Evolutionary conservation across 2,329 filamentous ascomycete genomes (phyloP).

Genomic region (Trichophyton verrucosum): DNA sequence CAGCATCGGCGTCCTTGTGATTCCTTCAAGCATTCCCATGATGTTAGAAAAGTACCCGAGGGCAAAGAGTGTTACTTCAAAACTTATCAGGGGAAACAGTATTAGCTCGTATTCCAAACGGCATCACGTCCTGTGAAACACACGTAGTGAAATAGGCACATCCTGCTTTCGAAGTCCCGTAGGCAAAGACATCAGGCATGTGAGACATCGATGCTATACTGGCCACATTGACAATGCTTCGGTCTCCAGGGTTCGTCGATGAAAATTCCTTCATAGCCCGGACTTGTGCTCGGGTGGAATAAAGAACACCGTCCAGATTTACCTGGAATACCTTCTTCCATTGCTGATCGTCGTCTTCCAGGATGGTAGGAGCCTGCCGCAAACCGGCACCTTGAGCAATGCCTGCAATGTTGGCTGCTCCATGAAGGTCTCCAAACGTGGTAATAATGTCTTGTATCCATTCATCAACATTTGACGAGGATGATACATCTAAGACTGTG

Average conservation of each 20-base stretch:
- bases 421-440: not conserved
- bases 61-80: no score
- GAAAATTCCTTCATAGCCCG: not conserved
- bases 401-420: not conserved
- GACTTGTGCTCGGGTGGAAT: not conserved
- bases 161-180: not conserved
- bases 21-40: not conserved
- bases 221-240: constrained; percentile 1
- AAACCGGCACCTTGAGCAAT: not conserved
- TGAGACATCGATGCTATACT: not conserved
- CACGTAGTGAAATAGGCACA: not conserved
- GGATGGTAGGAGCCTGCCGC: not conserved
- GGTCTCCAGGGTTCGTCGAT: not conserved
- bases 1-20: not conserved
- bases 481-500: not conserved
- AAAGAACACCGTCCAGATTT: not conserved
- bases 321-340: not conserved
- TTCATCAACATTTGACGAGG: not conserved
- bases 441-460: not conserved
- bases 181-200: constrained; percentile 1
- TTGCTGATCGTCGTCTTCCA: not conserved
- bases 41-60: not conserved
- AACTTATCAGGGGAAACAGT: not conserved
- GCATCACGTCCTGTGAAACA: not conserved
- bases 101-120: not conserved